These are phyloP conservation scores for Gossypium davidsonii DNA, from an alignment of 441 rosid genomes.

Conservation along the genomic window DNA sequence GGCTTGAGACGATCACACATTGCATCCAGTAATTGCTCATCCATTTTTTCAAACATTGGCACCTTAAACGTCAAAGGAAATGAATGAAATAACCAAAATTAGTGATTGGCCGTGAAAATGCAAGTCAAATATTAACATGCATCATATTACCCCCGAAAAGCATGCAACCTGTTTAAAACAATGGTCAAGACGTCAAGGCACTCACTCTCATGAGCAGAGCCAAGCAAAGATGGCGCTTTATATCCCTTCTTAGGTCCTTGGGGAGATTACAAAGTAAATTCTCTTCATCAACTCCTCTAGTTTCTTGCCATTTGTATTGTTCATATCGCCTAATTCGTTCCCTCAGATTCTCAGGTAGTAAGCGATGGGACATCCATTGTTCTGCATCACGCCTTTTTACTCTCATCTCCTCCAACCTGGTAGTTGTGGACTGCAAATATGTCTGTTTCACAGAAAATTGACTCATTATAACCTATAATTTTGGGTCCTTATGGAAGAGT, in stretches of 20 bases:
- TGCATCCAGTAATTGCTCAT: constrained; percentile 59
- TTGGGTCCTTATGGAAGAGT: not conserved
- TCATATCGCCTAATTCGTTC: constrained; percentile 52
- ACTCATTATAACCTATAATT: not conserved
- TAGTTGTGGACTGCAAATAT: constrained; percentile 63
- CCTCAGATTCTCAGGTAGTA: constrained; percentile 52
- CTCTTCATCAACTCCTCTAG: constrained; percentile 66
- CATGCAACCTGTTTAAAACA: not conserved
- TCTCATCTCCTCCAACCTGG: constrained; percentile 69
- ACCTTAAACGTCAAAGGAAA: constrained; percentile 34
- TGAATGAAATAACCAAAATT: not conserved
- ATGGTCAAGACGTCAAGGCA: not conserved
- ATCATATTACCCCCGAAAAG: not conserved
- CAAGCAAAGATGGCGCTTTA: constrained; percentile 75
- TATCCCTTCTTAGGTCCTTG: constrained; percentile 65
- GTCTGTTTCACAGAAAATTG: constrained; percentile 32
- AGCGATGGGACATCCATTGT: constrained; percentile 69
- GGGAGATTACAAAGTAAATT: constrained; percentile 60
- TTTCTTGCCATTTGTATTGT: constrained; percentile 71
- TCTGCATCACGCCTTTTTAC: constrained; percentile 59
- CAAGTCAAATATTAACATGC: not conserved
- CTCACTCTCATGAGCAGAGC: constrained; percentile 61
- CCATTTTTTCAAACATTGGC: constrained; percentile 66
- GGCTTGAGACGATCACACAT: constrained; percentile 77
- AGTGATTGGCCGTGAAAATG: not conserved